Percentiles rank a stretch among this genome's conserved stretches.
Evolutionary conservation across 805 yeast species (phyloP).

Genomic region (Metschnikowia noctiluminum): DNA sequence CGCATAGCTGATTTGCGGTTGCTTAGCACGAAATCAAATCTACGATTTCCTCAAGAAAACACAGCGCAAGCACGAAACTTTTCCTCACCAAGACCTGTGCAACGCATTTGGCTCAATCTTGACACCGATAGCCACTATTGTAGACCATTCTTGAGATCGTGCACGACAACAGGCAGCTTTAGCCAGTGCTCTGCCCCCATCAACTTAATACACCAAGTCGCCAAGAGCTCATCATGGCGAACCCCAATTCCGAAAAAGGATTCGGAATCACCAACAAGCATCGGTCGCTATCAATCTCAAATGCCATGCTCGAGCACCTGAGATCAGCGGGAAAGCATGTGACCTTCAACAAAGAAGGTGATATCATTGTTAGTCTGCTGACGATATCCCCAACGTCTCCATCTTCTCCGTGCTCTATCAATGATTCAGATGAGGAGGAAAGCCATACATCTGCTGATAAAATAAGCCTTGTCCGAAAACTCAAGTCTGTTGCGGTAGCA

Average conservation of each 20-base stretch:
- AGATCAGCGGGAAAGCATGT: constrained; percentile 22
- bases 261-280: constrained; percentile 2
- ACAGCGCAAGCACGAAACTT: no score
- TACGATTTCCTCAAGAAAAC: no score
- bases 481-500: constrained; percentile 11
- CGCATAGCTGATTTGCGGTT: constrained; percentile 7
- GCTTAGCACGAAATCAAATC: not conserved
- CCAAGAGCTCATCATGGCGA: not conserved
- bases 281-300: constrained; percentile 24
- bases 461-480: constrained; percentile 8
- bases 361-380: constrained; percentile 15
- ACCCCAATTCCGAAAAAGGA: not conserved
- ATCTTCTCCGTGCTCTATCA: constrained; percentile 10
- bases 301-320: constrained; percentile 24
- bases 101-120: not conserved
- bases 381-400: constrained; percentile 11
- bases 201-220: not conserved
- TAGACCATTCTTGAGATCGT: not conserved
- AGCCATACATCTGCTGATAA: constrained; percentile 8
- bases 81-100: no score
- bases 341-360: constrained; percentile 17
- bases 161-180: not conserved
- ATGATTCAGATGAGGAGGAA: constrained; percentile 15
- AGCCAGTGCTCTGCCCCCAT: not conserved
- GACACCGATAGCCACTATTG: not conserved